These are phyloP conservation scores for Mycena rebaudengoi DNA, from an alignment of 768 basidiomycete genomes.

Conservation along the genomic window DNA sequence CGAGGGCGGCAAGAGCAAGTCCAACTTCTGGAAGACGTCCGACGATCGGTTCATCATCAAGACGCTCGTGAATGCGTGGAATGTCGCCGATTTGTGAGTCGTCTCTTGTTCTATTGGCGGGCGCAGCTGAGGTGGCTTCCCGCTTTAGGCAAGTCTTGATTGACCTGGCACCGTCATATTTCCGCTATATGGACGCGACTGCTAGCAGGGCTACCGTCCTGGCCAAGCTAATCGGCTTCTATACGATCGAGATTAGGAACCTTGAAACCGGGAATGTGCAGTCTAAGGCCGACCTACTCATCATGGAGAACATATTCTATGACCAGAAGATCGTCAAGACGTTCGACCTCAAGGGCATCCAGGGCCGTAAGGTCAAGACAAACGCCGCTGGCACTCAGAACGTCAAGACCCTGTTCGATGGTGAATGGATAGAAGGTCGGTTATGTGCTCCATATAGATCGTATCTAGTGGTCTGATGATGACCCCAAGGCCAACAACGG, in stretches of 20 bases:
- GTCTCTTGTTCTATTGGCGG: background rate
- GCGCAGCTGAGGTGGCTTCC: conserved; percentile 2
- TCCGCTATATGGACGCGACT: conserved; percentile 78
- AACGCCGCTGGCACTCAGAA: conserved; percentile 38
- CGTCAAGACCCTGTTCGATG: conserved; percentile 76
- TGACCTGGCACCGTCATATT: conserved; percentile 81
- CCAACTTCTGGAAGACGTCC: conserved; percentile 83
- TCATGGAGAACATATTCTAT: conserved; percentile 90
- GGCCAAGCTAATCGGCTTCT: conserved; percentile 85
- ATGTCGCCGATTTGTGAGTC: conserved; percentile 82
- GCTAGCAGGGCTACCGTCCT: conserved; percentile 72
- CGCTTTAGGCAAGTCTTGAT: conserved; percentile 75
- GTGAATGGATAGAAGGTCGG: conserved; percentile 81
- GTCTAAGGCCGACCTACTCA: conserved; percentile 76
- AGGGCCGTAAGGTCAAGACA: conserved; percentile 74
- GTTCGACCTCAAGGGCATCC: conserved; percentile 88
- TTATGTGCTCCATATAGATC: background rate
- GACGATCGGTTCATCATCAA: conserved; percentile 87
- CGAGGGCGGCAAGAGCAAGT: conserved; percentile 82
- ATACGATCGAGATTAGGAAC: conserved; percentile 80
- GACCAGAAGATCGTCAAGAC: conserved; percentile 70
- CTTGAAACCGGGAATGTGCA: conserved; percentile 71
- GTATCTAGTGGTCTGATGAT: background rate
- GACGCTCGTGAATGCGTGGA: conserved; percentile 87
- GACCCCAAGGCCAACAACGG: conserved; percentile 64